A percentile compares a stretch with the other conserved stretches of the same genome.
Conservation (phyloP, 2,329 filamentous ascomycete species). For the Botrytis medusae region DNA sequence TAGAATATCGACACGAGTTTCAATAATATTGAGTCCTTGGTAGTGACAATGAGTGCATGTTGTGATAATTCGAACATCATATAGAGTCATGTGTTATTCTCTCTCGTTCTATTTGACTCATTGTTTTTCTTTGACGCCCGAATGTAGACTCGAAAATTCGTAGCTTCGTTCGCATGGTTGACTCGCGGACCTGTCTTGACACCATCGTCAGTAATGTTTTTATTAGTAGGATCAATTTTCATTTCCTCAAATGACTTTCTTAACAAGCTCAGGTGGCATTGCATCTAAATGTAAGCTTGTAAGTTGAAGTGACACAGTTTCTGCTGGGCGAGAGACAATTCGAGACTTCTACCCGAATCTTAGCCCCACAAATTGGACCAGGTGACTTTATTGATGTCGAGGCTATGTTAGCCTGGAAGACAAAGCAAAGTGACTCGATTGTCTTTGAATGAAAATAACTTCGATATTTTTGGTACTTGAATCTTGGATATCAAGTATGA, state of each 20-base stretch:
- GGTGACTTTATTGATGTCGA: not conserved
- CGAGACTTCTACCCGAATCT: not conserved
- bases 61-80: not conserved
- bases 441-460: accelerated
- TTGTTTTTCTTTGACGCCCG: not conserved
- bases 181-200: not conserved
- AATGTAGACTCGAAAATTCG: too few relatives aligned
- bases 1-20: not conserved
- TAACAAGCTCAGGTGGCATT: not conserved
- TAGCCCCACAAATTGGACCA: not conserved
- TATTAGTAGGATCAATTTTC: too few relatives aligned
- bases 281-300: not conserved
- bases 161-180: not conserved
- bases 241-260: not conserved
- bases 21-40: not conserved
- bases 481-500: not conserved
- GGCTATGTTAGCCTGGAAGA: accelerated
- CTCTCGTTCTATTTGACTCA: not conserved
- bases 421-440: accelerated
- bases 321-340: not conserved
- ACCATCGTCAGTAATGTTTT: not conserved
- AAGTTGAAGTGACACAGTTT: not conserved
- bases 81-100: not conserved
- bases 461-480: not conserved
- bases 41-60: not conserved